phyloP scores from a whole-genome alignment of 768 basidiomycete genomes.

The Mycena olivaceomarginata region DNA sequence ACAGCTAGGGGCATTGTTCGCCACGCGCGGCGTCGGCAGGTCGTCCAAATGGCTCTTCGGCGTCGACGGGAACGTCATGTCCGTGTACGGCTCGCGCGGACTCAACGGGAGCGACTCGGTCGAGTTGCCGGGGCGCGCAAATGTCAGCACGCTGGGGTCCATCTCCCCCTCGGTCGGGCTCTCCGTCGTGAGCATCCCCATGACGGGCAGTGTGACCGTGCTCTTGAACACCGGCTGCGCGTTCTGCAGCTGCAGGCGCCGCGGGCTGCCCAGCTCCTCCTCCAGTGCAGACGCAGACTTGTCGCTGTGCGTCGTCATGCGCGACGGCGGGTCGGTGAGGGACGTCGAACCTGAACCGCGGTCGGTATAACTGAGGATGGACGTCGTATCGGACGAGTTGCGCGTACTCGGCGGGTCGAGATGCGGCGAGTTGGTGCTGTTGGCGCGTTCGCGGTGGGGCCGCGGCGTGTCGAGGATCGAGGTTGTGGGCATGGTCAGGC shows the following conservation, averaged over 20 bases:
- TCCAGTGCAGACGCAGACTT: slow-evolving; percentile 42
- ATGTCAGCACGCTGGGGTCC: slow-evolving; percentile 85
- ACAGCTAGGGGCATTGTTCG: slow-evolving; percentile 40
- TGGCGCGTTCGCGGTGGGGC: slow-evolving; percentile 56
- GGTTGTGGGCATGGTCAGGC: slow-evolving; percentile 59
- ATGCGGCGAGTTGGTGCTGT: slow-evolving; percentile 55
- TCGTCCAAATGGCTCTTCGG: slow-evolving; percentile 50
- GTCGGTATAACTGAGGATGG: slow-evolving; percentile 64
- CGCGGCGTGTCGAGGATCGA: slow-evolving; percentile 48
- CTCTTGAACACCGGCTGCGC: slow-evolving; percentile 49
- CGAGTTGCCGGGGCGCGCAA: slow-evolving; percentile 85
- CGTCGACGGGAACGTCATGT: slow-evolving; percentile 41
- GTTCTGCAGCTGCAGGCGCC: slow-evolving; percentile 46
- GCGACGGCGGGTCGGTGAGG: slow-evolving; percentile 70
- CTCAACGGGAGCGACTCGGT: slow-evolving; percentile 79
- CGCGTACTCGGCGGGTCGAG: slow-evolving; percentile 59
- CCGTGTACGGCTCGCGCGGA: slow-evolving; percentile 40
- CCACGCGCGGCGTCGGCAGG: slow-evolving; percentile 58
- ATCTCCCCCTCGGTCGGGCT: slow-evolving; percentile 74
- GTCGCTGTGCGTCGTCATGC: slow-evolving; percentile 56
- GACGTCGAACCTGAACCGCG: slow-evolving; percentile 65
- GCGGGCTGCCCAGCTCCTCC: slow-evolving; percentile 52
- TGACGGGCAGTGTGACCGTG: slow-evolving; percentile 60
- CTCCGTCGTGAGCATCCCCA: slow-evolving; percentile 54
- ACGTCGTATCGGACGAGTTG: slow-evolving; percentile 66